Evolutionary conservation across 495 filamentous ascomycete species (phyloP).

Genomic region (Articulospora tetracladia): DNA sequence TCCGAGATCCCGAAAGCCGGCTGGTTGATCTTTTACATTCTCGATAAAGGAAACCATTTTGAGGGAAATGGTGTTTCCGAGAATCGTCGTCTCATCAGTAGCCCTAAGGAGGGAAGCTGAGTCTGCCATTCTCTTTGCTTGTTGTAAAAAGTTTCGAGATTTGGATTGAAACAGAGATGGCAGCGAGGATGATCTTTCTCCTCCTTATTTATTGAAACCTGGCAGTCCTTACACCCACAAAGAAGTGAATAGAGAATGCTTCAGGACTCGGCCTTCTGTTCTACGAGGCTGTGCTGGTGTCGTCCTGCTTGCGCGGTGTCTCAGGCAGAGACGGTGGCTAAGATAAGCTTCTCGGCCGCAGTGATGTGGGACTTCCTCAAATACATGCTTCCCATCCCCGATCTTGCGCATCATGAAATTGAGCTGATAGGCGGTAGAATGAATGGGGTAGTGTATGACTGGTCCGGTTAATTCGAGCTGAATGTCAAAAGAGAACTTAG

Average conservation of each 20-base stretch:
- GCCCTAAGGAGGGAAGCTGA: neutral
- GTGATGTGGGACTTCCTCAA: neutral
- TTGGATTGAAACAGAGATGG: no score
- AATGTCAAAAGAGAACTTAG: neutral
- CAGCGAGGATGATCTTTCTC: no score
- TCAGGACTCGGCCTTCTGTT: no score
- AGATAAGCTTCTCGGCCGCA: neutral
- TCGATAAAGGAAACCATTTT: slow-evolving; percentile 5
- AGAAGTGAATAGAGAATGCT: no score
- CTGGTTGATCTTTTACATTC: neutral
- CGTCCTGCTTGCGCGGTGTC: neutral
- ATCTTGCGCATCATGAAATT: neutral
- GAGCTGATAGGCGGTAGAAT: neutral
- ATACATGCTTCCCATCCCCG: neutral
- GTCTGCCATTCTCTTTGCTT: slow-evolving; percentile 2
- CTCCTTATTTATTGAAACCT: no score
- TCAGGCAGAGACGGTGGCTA: neutral
- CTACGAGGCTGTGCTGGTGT: neutral
- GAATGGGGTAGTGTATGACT: neutral
- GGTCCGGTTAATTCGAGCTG: neutral
- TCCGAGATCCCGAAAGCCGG: slow-evolving; percentile 7
- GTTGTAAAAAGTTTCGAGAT: neutral
- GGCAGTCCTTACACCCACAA: no score
- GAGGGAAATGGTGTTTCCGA: slow-evolving; percentile 6
- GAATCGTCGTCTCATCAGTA: neutral